These are phyloP conservation scores for Fraxinus latifolia DNA, from an alignment of 305 asterid species.

Conservation along the genomic window DNA sequence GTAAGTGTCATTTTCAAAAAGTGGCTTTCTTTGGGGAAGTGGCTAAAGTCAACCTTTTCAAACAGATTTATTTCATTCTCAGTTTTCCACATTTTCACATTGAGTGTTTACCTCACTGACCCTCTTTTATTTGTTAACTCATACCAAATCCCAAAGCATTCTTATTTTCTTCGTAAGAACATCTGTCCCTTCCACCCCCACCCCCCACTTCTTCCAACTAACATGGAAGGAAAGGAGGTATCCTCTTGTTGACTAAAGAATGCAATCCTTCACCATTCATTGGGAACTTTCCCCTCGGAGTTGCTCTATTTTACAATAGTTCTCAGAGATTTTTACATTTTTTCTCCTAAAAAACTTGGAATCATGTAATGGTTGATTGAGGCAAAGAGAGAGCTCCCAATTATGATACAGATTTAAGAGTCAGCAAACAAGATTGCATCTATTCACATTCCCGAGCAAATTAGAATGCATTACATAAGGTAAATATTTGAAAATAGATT, in stretches of 20 bases:
- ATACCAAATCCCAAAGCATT: neutral
- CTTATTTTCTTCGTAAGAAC: conserved; percentile 9
- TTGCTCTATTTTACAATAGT: conserved; percentile 2
- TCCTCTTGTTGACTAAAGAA: neutral
- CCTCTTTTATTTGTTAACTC: neutral
- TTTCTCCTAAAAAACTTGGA: neutral
- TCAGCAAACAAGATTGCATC: conserved; percentile 15
- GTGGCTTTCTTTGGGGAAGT: neutral
- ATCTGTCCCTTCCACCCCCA: neutral
- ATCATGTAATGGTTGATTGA: neutral
- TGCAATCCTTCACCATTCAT: neutral
- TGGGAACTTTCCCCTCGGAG: conserved; percentile 2
- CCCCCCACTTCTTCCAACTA: neutral
- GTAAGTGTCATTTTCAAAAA: neutral
- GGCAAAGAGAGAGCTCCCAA: conserved; percentile 12
- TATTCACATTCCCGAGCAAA: conserved; percentile 11
- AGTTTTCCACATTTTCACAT: neutral
- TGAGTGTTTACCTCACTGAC: neutral
- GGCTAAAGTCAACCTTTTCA: conserved; percentile 1
- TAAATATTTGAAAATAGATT: conserved; percentile 14
- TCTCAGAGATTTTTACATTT: conserved; percentile 6
- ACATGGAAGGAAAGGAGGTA: neutral
- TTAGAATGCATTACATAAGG: conserved; percentile 11
- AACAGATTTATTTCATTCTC: neutral
- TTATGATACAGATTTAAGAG: conserved; percentile 2